These are phyloP conservation scores for Phytophthora capsici DNA, from an alignment of 352 stramenopile species.

Conservation along the genomic window DNA sequence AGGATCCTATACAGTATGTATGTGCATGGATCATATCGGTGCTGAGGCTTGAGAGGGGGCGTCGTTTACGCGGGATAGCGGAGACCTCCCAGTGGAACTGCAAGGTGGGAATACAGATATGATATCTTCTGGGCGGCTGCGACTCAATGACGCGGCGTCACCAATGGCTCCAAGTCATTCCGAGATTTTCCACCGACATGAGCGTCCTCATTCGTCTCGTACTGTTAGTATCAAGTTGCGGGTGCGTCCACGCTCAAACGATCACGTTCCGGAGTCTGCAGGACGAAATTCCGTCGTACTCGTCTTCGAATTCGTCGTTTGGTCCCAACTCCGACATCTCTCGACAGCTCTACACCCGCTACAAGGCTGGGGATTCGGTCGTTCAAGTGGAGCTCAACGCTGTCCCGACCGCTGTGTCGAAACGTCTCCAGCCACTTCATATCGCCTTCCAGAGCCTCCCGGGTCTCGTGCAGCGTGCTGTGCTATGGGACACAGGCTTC, in stretches of 20 bases:
- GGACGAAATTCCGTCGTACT: not conserved
- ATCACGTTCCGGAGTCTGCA: conserved; percentile 23
- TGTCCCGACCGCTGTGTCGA: conserved; percentile 14
- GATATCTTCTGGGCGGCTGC: not conserved
- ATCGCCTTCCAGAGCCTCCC: conserved; percentile 29
- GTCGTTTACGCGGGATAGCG: too few relatives aligned
- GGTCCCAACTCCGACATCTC: conserved; percentile 46
- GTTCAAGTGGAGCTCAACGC: conserved; percentile 12
- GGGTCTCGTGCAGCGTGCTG: conserved; percentile 35
- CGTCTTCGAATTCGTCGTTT: conserved; percentile 18
- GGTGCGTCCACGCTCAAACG: not conserved
- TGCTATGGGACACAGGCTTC: conserved; percentile 50
- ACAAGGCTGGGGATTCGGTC: conserved; percentile 16
- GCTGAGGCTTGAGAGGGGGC: too few relatives aligned
- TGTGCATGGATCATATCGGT: too few relatives aligned
- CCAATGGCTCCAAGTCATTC: conserved; percentile 8
- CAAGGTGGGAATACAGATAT: not conserved
- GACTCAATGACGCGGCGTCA: not conserved
- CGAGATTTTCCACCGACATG: conserved; percentile 7
- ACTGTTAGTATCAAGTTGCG: not conserved
- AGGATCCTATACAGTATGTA: too few relatives aligned
- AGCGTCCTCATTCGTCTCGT: not conserved
- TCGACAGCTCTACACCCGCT: conserved; percentile 39
- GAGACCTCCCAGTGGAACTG: too few relatives aligned
- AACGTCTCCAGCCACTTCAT: conserved; percentile 21